Base-by-base conservation (phyloP, 1,139 yeast genomes). In the Lodderomyces pseudojiufengensis region DNA sequence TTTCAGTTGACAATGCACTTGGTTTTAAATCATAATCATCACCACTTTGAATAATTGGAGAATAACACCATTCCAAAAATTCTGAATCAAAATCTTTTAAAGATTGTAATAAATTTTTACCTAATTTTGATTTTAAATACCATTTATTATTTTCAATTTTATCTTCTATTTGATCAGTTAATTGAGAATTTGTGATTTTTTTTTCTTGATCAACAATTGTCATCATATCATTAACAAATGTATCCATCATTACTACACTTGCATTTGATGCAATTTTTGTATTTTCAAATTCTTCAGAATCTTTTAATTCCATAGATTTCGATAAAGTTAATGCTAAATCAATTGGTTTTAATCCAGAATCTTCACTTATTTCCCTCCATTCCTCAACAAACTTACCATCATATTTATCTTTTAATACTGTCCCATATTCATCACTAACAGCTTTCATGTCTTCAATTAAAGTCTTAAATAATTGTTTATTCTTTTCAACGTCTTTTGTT, bases 31-130 rank as follows among this genome's bases (percentile, higher is more conserved):
- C 95, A 54, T 80, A 90, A 37, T 80, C 79, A 30, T 87, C 88
- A 36, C 95, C 95, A 49, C 95, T 83, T 61, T 90, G 95, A 41
- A 92, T 74, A 39, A 87, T 84, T 22, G 98, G 97, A 32, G 88
- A 79, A 59, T 87, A 88, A 50, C 96, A 85, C 97, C 97, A 92
- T 59, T 92, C 97, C 25, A 92, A 64, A 45, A 80, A 78, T 43
- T 78, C 80, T 3, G 84, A 70, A 51, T 87, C 95, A 48, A 87
- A 84, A 38, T 78, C 79, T 33, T 65, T 53, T 38, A 54, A 48
- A 25, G 63, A 65, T 28, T 63, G 70, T 42, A 65, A 57, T 23
- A 75, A 55, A 40, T 73, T 75, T 47, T 80, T 71, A 44, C 84
- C 90, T 31, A 76, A 55, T 8, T 80, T 73, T 8, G 78, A 59